Evolutionary conservation across 306 rosid species (phyloP).

Genomic region (Corylus avellana): DNA sequence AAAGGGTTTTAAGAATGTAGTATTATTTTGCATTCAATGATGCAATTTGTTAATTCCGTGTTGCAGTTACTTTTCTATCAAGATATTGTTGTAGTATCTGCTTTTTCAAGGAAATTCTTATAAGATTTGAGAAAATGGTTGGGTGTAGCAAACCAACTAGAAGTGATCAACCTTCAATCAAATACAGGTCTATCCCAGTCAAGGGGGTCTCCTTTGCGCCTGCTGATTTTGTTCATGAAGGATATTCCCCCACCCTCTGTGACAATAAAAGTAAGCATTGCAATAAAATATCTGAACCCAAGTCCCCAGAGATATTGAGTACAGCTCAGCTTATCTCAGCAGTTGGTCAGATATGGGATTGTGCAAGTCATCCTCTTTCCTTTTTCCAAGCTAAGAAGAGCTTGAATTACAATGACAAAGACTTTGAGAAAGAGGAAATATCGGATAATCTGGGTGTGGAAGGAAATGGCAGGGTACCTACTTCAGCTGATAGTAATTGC

Average conservation of each 20-base stretch:
- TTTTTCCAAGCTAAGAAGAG: conserved; percentile 38
- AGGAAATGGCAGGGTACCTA: conserved; percentile 33
- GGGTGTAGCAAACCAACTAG: conserved; percentile 42
- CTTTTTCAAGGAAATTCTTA: conserved; percentile 35
- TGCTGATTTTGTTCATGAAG: conserved; percentile 43
- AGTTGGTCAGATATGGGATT: conserved; percentile 68
- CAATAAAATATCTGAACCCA: conserved; percentile 31
- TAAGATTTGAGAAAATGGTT: conserved; percentile 53
- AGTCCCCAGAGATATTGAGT: conserved; percentile 54
- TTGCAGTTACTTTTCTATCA: conserved; percentile 41
- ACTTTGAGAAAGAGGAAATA: conserved; percentile 34
- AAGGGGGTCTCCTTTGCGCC: conserved; percentile 37
- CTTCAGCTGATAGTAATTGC: conserved; percentile 35
- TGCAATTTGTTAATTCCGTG: conserved; percentile 28
- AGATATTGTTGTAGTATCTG: conserved; percentile 31
- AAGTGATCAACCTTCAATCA: conserved; percentile 58
- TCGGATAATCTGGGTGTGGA: conserved; percentile 35
- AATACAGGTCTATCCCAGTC: conserved; percentile 44
- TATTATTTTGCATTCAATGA: conserved; percentile 25
- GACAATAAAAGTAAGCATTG: conserved; percentile 33
- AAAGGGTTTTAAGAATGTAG: background rate
- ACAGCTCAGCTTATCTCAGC: conserved; percentile 61
- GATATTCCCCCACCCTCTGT: conserved; percentile 37
- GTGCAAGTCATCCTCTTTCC: conserved; percentile 63
- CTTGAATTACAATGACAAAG: conserved; percentile 35